Evolutionary conservation across 225 moss, liverwort and hornwort species (phyloP).

Genomic region (Lunularia cruciata): DNA sequence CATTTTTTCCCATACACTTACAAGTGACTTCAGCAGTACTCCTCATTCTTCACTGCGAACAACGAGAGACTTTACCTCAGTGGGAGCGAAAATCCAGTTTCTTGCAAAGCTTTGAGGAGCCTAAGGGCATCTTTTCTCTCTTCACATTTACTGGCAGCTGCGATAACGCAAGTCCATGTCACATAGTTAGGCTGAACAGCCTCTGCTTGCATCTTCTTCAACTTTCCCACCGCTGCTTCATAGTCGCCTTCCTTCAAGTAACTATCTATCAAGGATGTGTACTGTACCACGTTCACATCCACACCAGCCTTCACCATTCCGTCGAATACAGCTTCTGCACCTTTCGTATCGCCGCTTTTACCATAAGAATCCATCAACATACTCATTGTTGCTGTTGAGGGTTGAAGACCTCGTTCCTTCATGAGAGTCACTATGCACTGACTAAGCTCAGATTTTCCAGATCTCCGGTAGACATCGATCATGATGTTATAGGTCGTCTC

Average conservation of each 20-base stretch:
- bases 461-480: conserved; percentile 45
- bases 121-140: conserved; percentile 58
- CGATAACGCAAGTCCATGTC: conserved; percentile 81
- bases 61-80: conserved; percentile 50
- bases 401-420: conserved; percentile 43
- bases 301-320: conserved; percentile 37
- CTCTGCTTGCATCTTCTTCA: conserved; percentile 59
- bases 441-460: conserved; percentile 46
- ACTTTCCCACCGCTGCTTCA: conserved; percentile 51
- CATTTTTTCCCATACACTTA: too few species aligned
- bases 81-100: conserved; percentile 74
- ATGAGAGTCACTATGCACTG: conserved; percentile 35
- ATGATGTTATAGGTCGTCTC: conserved; percentile 44
- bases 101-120: conserved; percentile 75
- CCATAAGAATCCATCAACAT: conserved; percentile 59
- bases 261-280: conserved; percentile 62
- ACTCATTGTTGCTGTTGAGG: conserved; percentile 41
- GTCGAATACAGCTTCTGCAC: conserved; percentile 48
- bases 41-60: too few species aligned
- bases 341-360: conserved; percentile 44
- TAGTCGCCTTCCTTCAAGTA: conserved; percentile 68
- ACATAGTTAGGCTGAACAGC: conserved; percentile 66
- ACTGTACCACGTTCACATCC: conserved; percentile 44
- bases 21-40: too few species aligned
- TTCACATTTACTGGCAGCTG: conserved; percentile 68